phyloP scores from a whole-genome alignment of 73 alveolate species.

The Tetrahymena thermophila region DNA sequence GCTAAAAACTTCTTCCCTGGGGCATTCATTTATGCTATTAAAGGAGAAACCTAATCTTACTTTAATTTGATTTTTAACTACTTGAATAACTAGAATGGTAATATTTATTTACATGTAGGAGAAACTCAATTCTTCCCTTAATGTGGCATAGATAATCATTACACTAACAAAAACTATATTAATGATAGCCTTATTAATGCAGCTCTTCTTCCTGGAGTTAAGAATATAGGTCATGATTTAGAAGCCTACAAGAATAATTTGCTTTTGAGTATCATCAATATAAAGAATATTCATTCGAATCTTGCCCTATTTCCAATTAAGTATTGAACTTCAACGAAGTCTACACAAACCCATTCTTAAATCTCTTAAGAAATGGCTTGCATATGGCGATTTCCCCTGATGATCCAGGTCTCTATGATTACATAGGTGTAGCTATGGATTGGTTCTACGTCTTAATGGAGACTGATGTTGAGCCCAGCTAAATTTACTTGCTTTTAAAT shows the following conservation, averaged over 20 bases:
- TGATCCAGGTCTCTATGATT: not conserved
- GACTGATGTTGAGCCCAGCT: not conserved
- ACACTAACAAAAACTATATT: not conserved
- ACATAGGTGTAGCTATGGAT: not conserved
- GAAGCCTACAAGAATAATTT: not conserved
- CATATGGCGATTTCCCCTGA: not conserved
- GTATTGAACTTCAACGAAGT: not conserved
- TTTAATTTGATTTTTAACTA: not conserved
- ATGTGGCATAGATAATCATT: not conserved
- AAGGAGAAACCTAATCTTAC: not conserved
- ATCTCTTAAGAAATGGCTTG: not conserved
- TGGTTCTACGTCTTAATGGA: not conserved
- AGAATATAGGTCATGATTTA: not conserved
- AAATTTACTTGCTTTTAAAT: not conserved
- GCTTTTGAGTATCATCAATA: not conserved
- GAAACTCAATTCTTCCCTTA: not conserved
- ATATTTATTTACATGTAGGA: not conserved
- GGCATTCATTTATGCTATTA: not conserved
- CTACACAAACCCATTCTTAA: not conserved
- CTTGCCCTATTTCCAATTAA: not conserved
- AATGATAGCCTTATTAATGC: not conserved
- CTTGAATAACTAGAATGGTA: not conserved
- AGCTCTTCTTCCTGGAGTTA: not conserved
- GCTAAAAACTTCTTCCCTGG: not conserved
- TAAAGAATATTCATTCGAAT: not conserved